Evolutionary conservation across 345 rosid genomes (phyloP), one percentile per base, ranked within the genome.

Genomic region (Physaria fendleri): DNA sequence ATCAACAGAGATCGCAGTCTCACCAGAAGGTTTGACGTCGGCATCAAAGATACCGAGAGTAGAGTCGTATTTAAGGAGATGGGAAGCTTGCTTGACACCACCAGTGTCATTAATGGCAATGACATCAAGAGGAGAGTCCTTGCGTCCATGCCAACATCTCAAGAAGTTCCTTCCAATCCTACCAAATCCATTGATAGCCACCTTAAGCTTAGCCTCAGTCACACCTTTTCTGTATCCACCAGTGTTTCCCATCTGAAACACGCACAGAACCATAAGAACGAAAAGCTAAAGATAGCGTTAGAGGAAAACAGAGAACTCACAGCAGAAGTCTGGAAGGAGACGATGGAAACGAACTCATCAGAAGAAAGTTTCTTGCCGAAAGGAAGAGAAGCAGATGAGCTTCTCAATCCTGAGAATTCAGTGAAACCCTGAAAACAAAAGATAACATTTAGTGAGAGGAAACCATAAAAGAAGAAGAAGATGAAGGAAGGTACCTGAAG

Each of bases 91-190:
- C 80, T 87, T 90, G 49, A 90, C 81, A 58, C 95, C 97, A 0
- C 97, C 94, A 3, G 87, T 85, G 82, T 90, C 73, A 15, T 69
- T 90, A 69, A 90, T 87, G 76, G 85, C 97, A 59, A 90, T 73
- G 68, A 90, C 62, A n/a, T 90, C 97, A 13, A 90, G 73, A 10
- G 89, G 95, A 3, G 97, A 90, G 74, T 90, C 88, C 65, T 85
- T 83, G 55, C 97, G 84, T 1, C 97, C 97, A 6, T 90, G 97
- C 97, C 95, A 90, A 66, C 97, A 90, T 70, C 97, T 81, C 79
- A 90, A 79, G 88, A 90, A 90, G 81, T 90, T 90, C 78, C 97
- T 79, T 2, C 97, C 97, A 20, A 90, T 87, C 59, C 97, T 70
- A 34, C 97, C 95, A 13, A 90, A 90, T 38, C 97, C 97, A 12